phyloP scores from a whole-genome alignment of 2,329 filamentous ascomycete genomes.

The Ophiostoma sp. region DNA sequence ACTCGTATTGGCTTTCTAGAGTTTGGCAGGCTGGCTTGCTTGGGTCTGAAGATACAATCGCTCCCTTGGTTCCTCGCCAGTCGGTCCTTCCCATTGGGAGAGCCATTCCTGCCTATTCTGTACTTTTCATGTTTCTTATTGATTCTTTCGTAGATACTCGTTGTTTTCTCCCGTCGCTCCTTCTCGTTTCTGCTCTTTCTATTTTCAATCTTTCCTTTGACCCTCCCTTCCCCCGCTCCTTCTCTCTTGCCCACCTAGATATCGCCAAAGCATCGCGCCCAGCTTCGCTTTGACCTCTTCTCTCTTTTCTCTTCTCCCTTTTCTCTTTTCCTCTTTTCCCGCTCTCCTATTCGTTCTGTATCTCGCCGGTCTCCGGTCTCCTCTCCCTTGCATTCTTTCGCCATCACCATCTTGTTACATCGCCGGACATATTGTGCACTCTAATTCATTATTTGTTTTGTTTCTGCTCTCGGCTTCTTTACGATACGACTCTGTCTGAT shows the following conservation, averaged over 20 bases:
- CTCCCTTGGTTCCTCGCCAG: neutral
- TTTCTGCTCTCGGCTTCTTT: no score
- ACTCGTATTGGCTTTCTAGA: neutral
- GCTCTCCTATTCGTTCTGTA: neutral
- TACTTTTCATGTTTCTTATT: neutral
- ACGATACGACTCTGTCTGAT: no score
- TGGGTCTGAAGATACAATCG: neutral
- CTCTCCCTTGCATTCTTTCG: neutral
- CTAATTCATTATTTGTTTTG: no score
- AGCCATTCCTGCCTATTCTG: neutral
- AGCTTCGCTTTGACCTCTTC: neutral
- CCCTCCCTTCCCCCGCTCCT: neutral
- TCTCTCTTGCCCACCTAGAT: slow-evolving; percentile 1
- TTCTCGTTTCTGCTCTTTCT: neutral
- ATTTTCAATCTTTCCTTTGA: neutral
- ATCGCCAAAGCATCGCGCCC: slow-evolving; percentile 1
- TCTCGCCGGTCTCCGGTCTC: neutral
- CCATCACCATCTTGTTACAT: neutral
- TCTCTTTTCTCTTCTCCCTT: neutral
- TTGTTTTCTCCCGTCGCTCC: neutral
- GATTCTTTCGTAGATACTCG: neutral
- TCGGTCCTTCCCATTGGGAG: neutral
- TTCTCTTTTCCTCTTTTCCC: neutral
- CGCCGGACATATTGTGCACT: neutral
- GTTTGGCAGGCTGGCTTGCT: neutral